Conservation (phyloP, 768 basidiomycete species). For the Podaxis pistillaris region DNA sequence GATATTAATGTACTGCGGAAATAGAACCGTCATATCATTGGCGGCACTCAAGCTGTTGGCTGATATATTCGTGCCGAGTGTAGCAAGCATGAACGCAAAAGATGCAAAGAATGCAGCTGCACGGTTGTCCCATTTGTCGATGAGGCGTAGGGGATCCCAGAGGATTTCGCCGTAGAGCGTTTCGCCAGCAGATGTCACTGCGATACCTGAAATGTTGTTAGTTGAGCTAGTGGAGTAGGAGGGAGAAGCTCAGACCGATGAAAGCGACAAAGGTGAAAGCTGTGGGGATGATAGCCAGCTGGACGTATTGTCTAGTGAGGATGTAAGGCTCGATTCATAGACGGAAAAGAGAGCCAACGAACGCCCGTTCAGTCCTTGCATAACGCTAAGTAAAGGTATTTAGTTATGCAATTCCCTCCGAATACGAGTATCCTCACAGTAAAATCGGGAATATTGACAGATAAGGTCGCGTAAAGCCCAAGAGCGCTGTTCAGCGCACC, state of each 20-base stretch:
- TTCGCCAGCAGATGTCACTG: conserved; percentile 75
- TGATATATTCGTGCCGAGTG: conserved; percentile 71
- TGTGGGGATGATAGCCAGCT: conserved; percentile 72
- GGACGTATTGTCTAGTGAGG: conserved; percentile 63
- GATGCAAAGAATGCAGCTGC: conserved; percentile 83
- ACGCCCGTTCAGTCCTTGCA: conserved; percentile 66
- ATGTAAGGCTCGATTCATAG: neutral
- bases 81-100: conserved; percentile 71
- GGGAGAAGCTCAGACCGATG: conserved; percentile 36
- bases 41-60: conserved; percentile 74
- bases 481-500: conserved; percentile 73
- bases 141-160: conserved; percentile 78
- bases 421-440: conserved; percentile 35
- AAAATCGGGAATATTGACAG: conserved; percentile 86
- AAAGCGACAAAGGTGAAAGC: conserved; percentile 78
- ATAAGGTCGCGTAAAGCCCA: conserved; percentile 69
- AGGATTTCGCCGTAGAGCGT: conserved; percentile 61
- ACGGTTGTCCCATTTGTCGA: conserved; percentile 82
- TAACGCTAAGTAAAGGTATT: conserved; percentile 50
- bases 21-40: conserved; percentile 82
- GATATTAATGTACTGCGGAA: conserved; percentile 79
- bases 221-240: neutral
- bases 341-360: conserved; percentile 21
- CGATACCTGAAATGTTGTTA: conserved; percentile 45
- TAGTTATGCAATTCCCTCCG: neutral